A percentile compares a stretch with the other conserved stretches of the same genome.
These are phyloP conservation scores for Penicillium sp. DNA, from an alignment of 2,329 filamentous ascomycete genomes.

Conservation along the genomic window DNA sequence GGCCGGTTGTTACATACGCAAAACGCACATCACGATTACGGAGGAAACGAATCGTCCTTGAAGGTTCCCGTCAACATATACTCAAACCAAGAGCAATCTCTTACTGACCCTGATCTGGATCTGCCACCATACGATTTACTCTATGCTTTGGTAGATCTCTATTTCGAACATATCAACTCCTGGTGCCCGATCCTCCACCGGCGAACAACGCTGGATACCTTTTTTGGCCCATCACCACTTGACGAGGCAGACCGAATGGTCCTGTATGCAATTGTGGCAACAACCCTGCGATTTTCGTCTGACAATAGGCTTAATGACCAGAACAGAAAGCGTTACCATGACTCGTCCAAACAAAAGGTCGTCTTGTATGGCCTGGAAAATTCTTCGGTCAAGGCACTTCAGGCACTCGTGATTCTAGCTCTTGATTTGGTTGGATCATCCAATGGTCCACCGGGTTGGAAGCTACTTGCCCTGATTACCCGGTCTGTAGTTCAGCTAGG, in stretches of 20 bases:
- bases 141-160: constrained; percentile 70
- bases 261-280: constrained; percentile 84
- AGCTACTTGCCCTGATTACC: constrained; percentile 83
- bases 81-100: constrained; percentile 47
- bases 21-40: constrained; percentile 36
- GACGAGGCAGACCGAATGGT: constrained; percentile 80
- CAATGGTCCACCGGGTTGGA: constrained; percentile 90
- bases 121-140: constrained; percentile 72
- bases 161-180: constrained; percentile 76
- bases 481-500: constrained; percentile 86
- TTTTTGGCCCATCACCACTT: constrained; percentile 73
- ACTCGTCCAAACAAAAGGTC: constrained; percentile 79
- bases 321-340: constrained; percentile 71
- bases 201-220: constrained; percentile 72
- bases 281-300: constrained; percentile 77
- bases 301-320: constrained; percentile 72
- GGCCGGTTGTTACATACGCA: constrained; percentile 23
- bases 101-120: constrained; percentile 58
- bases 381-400: constrained; percentile 81
- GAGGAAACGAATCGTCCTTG: constrained; percentile 51
- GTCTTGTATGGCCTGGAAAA: constrained; percentile 85
- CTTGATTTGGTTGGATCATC: constrained; percentile 81
- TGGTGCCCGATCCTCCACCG: constrained; percentile 91
- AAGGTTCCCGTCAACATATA: constrained; percentile 60
- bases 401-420: constrained; percentile 82